Percentiles rank a stretch among this genome's conserved stretches.
phyloP scores from a whole-genome alignment of 805 yeast species.

The Sporopachydermia lactativora region DNA sequence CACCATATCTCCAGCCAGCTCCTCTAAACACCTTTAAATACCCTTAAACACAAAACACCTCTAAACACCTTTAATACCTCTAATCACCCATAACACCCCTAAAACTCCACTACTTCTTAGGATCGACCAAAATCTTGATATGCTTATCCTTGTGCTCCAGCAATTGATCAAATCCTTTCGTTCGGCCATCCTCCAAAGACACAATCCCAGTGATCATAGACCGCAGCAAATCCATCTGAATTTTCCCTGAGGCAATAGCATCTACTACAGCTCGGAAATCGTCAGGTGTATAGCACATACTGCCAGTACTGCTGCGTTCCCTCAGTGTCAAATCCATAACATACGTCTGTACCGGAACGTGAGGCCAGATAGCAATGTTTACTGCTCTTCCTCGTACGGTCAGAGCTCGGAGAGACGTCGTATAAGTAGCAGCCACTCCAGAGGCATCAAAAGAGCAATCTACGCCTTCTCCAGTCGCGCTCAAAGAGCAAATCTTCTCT shows the following conservation, averaged over 20 bases:
- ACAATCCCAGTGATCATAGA: conserved; percentile 27
- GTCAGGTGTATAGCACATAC: conserved; percentile 28
- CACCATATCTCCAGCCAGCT: too few relatives aligned
- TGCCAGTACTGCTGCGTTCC: conserved; percentile 31
- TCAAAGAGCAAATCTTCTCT: conserved; percentile 20
- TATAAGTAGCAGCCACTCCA: conserved; percentile 33
- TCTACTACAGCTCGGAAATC: conserved; percentile 31
- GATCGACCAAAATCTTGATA: conserved; percentile 30
- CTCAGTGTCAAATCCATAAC: conserved; percentile 31
- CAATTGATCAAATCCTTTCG: conserved; percentile 28
- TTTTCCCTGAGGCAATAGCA: conserved; percentile 24
- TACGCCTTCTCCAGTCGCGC: conserved; percentile 30
- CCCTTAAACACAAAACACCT: too few relatives aligned
- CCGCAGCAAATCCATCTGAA: conserved; percentile 22
- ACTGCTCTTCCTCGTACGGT: conserved; percentile 30
- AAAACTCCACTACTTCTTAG: too few relatives aligned
- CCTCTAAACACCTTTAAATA: too few relatives aligned
- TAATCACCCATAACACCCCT: too few relatives aligned
- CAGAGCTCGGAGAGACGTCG: conserved; percentile 25
- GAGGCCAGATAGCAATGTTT: conserved; percentile 38
- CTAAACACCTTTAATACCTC: too few relatives aligned
- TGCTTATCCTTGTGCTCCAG: conserved; percentile 29
- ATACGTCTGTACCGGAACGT: conserved; percentile 26
- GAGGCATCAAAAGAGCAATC: conserved; percentile 40
- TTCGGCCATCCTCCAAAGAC: conserved; percentile 25